A percentile compares a stretch with the other conserved stretches of the same genome.
These are phyloP conservation scores for Cytidiella melzeri DNA, from an alignment of 768 basidiomycete species.

Conservation along the genomic window DNA sequence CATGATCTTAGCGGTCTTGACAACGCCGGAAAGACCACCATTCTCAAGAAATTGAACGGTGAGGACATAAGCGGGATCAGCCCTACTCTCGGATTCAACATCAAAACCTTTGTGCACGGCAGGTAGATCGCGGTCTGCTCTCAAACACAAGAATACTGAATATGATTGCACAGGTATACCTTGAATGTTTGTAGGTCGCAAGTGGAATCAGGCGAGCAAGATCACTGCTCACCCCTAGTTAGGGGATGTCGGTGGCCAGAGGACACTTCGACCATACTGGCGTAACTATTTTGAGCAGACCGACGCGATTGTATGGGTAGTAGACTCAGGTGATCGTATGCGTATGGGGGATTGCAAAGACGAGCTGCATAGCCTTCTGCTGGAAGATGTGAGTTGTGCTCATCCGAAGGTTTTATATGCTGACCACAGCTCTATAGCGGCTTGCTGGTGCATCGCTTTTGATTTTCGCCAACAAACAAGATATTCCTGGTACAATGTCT, in stretches of 20 bases:
- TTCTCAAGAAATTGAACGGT: conserved; percentile 88
- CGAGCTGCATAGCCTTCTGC: conserved; percentile 80
- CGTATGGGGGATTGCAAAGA: conserved; percentile 86
- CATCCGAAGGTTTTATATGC: neutral
- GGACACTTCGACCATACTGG: conserved; percentile 96
- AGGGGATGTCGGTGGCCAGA: conserved; percentile 99
- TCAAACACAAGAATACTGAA: neutral
- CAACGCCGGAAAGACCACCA: conserved; percentile 98
- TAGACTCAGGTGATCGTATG: conserved; percentile 90
- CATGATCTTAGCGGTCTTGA: conserved; percentile 72
- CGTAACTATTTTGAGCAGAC: conserved; percentile 99
- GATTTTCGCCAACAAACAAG: conserved; percentile 97
- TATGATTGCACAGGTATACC: conserved; percentile 45
- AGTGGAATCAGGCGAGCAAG: neutral
- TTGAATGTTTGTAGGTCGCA: conserved; percentile 67
- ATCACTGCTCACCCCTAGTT: neutral
- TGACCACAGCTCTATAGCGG: conserved; percentile 48
- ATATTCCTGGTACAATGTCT: conserved; percentile 82
- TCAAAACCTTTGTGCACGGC: conserved; percentile 91
- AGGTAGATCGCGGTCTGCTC: conserved; percentile 47
- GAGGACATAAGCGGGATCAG: conserved; percentile 86
- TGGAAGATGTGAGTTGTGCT: conserved; percentile 74
- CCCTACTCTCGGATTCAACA: conserved; percentile 97
- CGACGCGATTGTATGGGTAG: conserved; percentile 97
- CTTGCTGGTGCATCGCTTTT: conserved; percentile 93